A percentile compares a stretch with the other conserved stretches of the same genome.
phyloP scores from a whole-genome alignment of 2,329 filamentous ascomycete genomes.

The Cryoendolithus antarcticus region DNA sequence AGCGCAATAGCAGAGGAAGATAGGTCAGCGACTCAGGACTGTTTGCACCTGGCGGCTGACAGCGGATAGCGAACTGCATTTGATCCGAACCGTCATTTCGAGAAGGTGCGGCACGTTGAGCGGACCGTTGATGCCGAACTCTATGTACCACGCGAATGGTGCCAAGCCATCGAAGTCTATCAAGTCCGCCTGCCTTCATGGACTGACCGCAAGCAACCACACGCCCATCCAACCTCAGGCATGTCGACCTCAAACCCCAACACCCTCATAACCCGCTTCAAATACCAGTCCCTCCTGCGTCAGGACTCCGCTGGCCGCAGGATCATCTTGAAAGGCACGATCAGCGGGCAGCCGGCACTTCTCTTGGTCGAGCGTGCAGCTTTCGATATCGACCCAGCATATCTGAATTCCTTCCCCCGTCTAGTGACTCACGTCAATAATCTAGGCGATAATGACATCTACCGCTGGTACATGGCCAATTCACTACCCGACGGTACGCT shows the following conservation, averaged over 20 bases:
- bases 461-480: constrained; percentile 83
- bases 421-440: constrained; percentile 63
- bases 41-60: too few relatives aligned
- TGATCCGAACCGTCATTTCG: too few relatives aligned
- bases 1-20: too few relatives aligned
- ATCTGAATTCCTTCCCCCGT: constrained; percentile 52
- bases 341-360: constrained; percentile 60
- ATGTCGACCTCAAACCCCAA: constrained; percentile 4
- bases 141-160: too few relatives aligned
- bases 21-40: too few relatives aligned
- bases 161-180: too few relatives aligned
- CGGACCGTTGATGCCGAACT: too few relatives aligned
- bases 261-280: constrained; percentile 20
- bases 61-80: too few relatives aligned
- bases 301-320: constrained; percentile 67
- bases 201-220: too few relatives aligned
- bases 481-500: constrained; percentile 27
- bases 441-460: constrained; percentile 90
- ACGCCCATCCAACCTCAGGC: too few relatives aligned
- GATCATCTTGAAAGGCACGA: constrained; percentile 63
- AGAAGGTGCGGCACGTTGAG: too few relatives aligned
- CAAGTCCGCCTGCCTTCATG: too few relatives aligned
- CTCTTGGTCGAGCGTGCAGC: constrained; percentile 77
- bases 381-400: constrained; percentile 55
- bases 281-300: constrained; percentile 21